A percentile compares a stretch with the other conserved stretches of the same genome.
phyloP scores from a whole-genome alignment of 768 basidiomycete genomes.

The Fistulinella prunicolor region DNA sequence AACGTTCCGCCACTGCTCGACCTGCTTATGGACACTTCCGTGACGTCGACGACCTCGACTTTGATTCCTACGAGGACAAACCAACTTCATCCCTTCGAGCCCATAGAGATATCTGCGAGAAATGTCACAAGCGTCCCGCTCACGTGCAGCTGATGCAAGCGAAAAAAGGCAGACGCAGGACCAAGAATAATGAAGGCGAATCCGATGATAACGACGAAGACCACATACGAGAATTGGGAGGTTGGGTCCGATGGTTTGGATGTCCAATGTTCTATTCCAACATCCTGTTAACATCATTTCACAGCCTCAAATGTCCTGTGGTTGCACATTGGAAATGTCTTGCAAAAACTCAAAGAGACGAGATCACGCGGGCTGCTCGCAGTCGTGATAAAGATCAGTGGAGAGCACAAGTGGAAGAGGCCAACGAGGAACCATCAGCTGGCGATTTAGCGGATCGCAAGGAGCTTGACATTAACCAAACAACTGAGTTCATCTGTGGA shows the following conservation, averaged over 20 bases:
- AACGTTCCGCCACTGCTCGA: conserved; percentile 36
- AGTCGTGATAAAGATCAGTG: conserved; percentile 46
- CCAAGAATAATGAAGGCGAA: conserved; percentile 45
- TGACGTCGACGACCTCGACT: conserved; percentile 37
- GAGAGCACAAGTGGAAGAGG: conserved; percentile 29
- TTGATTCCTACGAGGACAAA: conserved; percentile 51
- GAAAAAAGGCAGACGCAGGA: conserved; percentile 40
- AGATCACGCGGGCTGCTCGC: conserved; percentile 65
- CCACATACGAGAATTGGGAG: conserved; percentile 52
- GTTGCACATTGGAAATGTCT: conserved; percentile 77
- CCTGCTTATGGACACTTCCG: conserved; percentile 52
- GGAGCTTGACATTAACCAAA: conserved; percentile 50
- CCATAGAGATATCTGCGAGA: conserved; percentile 70
- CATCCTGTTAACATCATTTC: conserved; percentile 10
- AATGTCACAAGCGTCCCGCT: conserved; percentile 59
- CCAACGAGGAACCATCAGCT: conserved; percentile 9
- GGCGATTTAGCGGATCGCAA: conserved; percentile 44
- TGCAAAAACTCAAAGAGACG: conserved; percentile 59
- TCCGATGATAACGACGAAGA: conserved; percentile 50
- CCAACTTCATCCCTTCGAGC: conserved; percentile 51
- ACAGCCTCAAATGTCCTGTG: conserved; percentile 74
- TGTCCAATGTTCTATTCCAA: background rate
- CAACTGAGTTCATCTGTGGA: conserved; percentile 77
- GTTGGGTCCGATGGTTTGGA: conserved; percentile 81
- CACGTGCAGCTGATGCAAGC: conserved; percentile 49